Percentiles rank a stretch among this genome's conserved stretches.
These are phyloP conservation scores for Pleurotus platypus DNA, from an alignment of 768 basidiomycete species.

Conservation along the genomic window DNA sequence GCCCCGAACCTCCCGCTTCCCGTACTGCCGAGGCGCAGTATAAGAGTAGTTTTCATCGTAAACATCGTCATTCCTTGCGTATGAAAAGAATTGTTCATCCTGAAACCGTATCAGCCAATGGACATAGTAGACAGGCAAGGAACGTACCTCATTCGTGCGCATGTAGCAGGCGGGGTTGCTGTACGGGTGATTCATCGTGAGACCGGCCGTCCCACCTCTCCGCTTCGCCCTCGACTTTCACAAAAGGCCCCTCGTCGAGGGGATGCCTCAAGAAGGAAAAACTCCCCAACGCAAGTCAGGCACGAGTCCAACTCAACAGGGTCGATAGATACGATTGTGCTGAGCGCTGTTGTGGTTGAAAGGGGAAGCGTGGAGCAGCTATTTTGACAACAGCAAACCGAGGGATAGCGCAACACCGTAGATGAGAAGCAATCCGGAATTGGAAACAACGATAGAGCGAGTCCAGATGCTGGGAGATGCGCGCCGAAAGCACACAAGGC, in stretches of 20 bases:
- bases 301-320: neutral
- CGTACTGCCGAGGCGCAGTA: neutral
- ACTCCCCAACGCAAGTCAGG: neutral
- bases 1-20: neutral
- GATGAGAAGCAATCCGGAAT: neutral
- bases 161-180: slow-evolving; percentile 5
- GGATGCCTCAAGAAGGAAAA: neutral
- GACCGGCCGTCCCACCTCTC: too few relatives aligned
- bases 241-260: neutral
- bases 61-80: neutral
- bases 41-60: neutral
- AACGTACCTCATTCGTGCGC: slow-evolving; percentile 4
- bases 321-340: neutral
- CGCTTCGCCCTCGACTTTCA: neutral
- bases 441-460: neutral
- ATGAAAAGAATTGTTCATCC: neutral
- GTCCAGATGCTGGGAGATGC: neutral
- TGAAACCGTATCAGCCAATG: neutral
- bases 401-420: neutral
- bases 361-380: neutral
- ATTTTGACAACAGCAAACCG: neutral
- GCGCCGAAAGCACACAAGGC: neutral
- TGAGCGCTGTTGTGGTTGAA: neutral
- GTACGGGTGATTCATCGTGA: slow-evolving; percentile 6
- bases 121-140: neutral